These are phyloP conservation scores for Alternaria viburni DNA, from an alignment of 2,329 filamentous ascomycete genomes.

Conservation along the genomic window DNA sequence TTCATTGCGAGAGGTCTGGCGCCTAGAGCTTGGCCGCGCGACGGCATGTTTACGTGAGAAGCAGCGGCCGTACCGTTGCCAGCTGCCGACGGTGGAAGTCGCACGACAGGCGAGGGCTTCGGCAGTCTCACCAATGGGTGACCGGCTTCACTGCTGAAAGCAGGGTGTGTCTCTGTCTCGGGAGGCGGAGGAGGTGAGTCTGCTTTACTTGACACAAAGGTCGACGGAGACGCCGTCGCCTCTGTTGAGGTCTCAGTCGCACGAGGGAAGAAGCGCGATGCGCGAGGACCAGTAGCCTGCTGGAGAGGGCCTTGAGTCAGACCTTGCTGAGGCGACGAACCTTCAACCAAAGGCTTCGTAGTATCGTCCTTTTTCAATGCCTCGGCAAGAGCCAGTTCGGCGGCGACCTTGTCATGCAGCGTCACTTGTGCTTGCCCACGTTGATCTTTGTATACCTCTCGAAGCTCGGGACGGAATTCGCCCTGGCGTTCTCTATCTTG, in stretches of 20 bases:
- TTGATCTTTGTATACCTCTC: constrained; percentile 41
- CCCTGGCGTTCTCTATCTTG: constrained; percentile 38
- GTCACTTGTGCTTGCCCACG: constrained; percentile 39
- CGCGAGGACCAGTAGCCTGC: constrained; percentile 34
- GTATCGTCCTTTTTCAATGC: constrained; percentile 36
- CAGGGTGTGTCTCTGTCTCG: constrained; percentile 75
- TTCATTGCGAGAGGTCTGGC: constrained; percentile 49
- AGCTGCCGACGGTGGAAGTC: constrained; percentile 69
- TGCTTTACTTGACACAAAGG: constrained; percentile 26
- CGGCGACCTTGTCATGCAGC: constrained; percentile 33
- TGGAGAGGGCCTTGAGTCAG: constrained; percentile 31
- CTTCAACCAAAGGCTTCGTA: constrained; percentile 30
- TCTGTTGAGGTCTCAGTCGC: constrained; percentile 34
- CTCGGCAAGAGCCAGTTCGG: constrained; percentile 17
- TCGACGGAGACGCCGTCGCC: constrained; percentile 23
- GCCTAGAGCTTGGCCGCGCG: constrained; percentile 37
- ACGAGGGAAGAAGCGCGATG: constrained; percentile 49
- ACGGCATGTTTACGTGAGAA: constrained; percentile 51
- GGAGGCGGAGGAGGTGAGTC: constrained; percentile 62
- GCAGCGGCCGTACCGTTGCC: constrained; percentile 44
- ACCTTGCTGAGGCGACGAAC: constrained; percentile 26
- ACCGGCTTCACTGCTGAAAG: constrained; percentile 69
- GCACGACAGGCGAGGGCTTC: constrained; percentile 75
- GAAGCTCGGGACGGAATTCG: constrained; percentile 42
- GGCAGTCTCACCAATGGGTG: constrained; percentile 75